Evolutionary conservation across 345 rosid species (phyloP).

Genomic region (Ricinus communis): DNA sequence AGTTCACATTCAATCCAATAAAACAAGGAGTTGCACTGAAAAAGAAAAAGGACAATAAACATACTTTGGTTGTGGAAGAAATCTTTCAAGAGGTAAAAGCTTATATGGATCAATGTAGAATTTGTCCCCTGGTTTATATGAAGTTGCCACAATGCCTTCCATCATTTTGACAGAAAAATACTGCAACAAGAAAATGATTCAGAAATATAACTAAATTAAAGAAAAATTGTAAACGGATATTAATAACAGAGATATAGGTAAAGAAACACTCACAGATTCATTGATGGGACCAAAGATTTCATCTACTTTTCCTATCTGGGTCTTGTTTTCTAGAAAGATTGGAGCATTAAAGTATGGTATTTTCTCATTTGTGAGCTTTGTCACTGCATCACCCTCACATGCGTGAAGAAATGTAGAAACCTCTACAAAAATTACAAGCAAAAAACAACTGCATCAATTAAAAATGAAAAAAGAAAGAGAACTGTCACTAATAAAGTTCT

Average conservation of each 20-base stretch:
- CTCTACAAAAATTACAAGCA: conserved; percentile 43
- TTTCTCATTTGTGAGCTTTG: conserved; percentile 75
- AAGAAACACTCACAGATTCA: conserved; percentile 61
- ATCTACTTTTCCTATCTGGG: conserved; percentile 91
- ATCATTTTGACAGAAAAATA: conserved; percentile 84
- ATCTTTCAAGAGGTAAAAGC: conserved; percentile 82
- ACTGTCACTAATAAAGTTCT: too few relatives aligned
- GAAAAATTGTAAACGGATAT: not conserved
- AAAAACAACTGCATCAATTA: too few relatives aligned
- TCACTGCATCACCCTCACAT: conserved; percentile 97
- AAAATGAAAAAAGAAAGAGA: too few relatives aligned
- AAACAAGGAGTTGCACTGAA: not conserved
- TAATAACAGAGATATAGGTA: not conserved
- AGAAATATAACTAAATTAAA: not conserved
- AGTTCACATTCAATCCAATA: not conserved
- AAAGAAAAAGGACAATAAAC: conserved; percentile 15
- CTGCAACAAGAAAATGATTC: conserved; percentile 24
- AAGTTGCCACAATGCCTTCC: conserved; percentile 93
- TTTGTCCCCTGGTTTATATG: conserved; percentile 70
- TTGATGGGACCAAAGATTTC: conserved; percentile 97
- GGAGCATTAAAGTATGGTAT: conserved; percentile 85
- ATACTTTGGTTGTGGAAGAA: conserved; percentile 92
- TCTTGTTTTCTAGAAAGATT: conserved; percentile 79
- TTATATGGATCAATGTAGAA: conserved; percentile 78
- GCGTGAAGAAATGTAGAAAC: conserved; percentile 77